These are phyloP conservation scores for Penicillium sp. DNA, from an alignment of 2,329 filamentous ascomycete genomes.

Conservation along the genomic window DNA sequence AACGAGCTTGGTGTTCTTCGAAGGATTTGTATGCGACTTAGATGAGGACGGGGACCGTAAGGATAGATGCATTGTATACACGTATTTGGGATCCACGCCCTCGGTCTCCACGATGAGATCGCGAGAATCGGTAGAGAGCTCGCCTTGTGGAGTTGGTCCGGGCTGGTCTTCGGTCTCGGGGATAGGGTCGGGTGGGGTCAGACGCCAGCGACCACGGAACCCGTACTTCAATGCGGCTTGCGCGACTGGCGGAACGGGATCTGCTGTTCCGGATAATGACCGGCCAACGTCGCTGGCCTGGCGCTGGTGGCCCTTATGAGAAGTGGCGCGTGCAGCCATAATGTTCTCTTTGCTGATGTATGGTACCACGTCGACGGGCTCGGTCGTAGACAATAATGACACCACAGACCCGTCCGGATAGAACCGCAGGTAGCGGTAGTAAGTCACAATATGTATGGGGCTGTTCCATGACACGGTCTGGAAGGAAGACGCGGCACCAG, in stretches of 20 bases:
- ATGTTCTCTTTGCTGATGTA: slow-evolving; percentile 70
- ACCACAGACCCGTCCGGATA: slow-evolving; percentile 84
- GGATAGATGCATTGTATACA: slow-evolving; percentile 74
- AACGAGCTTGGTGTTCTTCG: slow-evolving; percentile 76
- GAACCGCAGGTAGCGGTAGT: slow-evolving; percentile 94
- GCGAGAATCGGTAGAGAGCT: slow-evolving; percentile 38
- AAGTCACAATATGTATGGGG: slow-evolving; percentile 92
- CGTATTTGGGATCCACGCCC: slow-evolving; percentile 71
- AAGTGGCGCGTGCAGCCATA: slow-evolving; percentile 33
- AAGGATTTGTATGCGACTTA: slow-evolving; percentile 36
- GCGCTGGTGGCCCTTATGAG: slow-evolving; percentile 35
- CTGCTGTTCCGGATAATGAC: slow-evolving; percentile 21
- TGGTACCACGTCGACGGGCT: slow-evolving; percentile 83
- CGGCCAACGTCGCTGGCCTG: slow-evolving; percentile 42
- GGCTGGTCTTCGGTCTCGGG: slow-evolving; percentile 18
- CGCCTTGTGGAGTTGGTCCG: slow-evolving; percentile 29
- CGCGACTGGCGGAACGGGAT: slow-evolving; percentile 37
- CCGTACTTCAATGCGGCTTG: slow-evolving; percentile 64
- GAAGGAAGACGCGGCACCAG: slow-evolving; percentile 64
- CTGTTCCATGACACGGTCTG: slow-evolving; percentile 70
- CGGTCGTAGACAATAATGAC: slow-evolving; percentile 71
- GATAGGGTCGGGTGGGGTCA: slow-evolving; percentile 49
- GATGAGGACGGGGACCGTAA: slow-evolving; percentile 58
- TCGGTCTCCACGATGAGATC: slow-evolving; percentile 82
- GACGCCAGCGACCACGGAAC: slow-evolving; percentile 60